Evolutionary conservation across 352 stramenopile species (phyloP), one percentile per base, ranked within the genome.

Genomic region (Phytophthora cactorum): DNA sequence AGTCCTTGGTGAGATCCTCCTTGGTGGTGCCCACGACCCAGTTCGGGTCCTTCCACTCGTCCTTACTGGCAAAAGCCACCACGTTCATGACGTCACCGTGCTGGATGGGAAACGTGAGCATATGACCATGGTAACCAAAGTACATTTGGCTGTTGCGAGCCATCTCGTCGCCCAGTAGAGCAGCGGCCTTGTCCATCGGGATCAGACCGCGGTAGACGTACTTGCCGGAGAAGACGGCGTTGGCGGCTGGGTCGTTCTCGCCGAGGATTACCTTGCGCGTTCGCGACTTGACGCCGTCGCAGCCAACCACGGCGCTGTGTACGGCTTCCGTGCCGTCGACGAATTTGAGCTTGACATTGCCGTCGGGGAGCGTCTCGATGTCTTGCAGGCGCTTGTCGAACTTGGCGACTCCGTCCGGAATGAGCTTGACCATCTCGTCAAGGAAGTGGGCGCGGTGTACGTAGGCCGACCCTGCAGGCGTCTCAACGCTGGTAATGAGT

Each of bases 91-190:
- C 44, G 45, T 70, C 60, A 15, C 70, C 70, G 47, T 75, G 66
- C 46, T 78, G 46, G 52, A 75, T 75, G 41, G 70, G 70, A 57
- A 78, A 78, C 12, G 70, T 78, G 39, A 78, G 56, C 31, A 78
- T 57, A 51, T 78, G 70, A n/a, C 70, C 70, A 27, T 78, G 70
- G 56, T 75, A 75, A 10, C 70, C 70, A 6, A 78, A 74, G 66
- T 78, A 78, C 66, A 78, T 78, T 31, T 78, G 70, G n/a, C 66
- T 75, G 43, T 78, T 78, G 60, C 70, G 70, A 44, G 70, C 70
- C 54, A 78, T 67, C 27, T 78, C 56, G 43, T 78, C 70, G n/a
- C 70, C 66, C 45, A 78, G 43, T 11, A 63, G 52, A 52, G 66
- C 70, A 29, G 61, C 60, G 12, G 70, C 70, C 66, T 78, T 78